phyloP scores from a whole-genome alignment of 2,329 filamentous ascomycete species.

The Fonsecaea erecta region DNA sequence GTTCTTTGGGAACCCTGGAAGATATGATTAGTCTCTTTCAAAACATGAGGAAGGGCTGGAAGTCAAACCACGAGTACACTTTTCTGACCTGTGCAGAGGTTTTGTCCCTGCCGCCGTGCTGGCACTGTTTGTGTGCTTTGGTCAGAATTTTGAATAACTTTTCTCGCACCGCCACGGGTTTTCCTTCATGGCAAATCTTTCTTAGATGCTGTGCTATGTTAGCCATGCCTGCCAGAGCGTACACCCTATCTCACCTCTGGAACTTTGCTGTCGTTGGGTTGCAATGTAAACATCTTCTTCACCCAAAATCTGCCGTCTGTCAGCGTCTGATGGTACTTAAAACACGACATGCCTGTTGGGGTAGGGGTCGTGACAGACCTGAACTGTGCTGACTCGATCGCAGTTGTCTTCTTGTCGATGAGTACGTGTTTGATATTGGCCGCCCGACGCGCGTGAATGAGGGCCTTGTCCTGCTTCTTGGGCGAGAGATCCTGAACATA shows the following conservation, averaged over 20 bases:
- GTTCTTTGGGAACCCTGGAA: conserved; percentile 56
- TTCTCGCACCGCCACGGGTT: conserved; percentile 58
- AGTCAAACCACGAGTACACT: conserved; percentile 55
- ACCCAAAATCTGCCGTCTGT: conserved; percentile 53
- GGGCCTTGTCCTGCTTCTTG: conserved; percentile 58
- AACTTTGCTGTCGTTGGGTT: conserved; percentile 45
- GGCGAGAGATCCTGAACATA: conserved; percentile 56
- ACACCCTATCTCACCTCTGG: conserved; percentile 43
- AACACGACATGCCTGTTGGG: neutral
- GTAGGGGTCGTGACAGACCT: conserved; percentile 42
- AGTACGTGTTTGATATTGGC: conserved; percentile 54
- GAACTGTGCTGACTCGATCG: conserved; percentile 57
- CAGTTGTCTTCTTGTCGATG: conserved; percentile 56
- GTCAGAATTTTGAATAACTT: conserved; percentile 58
- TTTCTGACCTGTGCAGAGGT: conserved; percentile 57
- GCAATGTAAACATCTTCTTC: conserved; percentile 59
- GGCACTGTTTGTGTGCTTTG: conserved; percentile 55
- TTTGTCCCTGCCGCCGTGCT: conserved; percentile 59
- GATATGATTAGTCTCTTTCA: neutral
- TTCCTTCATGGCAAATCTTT: conserved; percentile 56
- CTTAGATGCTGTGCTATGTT: conserved; percentile 39
- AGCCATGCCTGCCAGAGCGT: conserved; percentile 3
- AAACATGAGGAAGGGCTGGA: neutral
- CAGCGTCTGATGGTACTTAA: neutral
- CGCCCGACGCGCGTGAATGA: conserved; percentile 55